Evolutionary conservation across 805 yeast species (phyloP).

Genomic region (Candida manassasensis): DNA sequence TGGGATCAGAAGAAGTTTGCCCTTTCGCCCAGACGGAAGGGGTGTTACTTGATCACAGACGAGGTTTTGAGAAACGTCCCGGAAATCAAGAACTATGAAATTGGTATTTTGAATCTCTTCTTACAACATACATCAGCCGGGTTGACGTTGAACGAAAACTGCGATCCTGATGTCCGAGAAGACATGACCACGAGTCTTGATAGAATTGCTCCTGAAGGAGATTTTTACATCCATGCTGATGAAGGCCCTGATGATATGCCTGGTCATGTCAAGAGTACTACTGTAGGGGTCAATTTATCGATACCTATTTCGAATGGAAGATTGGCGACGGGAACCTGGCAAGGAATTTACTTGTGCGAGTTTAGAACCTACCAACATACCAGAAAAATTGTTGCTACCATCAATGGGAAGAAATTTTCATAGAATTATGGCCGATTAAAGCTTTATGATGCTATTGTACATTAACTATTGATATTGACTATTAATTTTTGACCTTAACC

Average conservation of each 20-base stretch:
- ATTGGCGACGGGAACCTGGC: conserved; percentile 79
- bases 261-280: conserved; percentile 61
- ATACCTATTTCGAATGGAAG: conserved; percentile 69
- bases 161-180: conserved; percentile 69
- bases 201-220: conserved; percentile 62
- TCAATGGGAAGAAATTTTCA: conserved; percentile 50
- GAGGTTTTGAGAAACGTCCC: conserved; percentile 57
- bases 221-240: conserved; percentile 56
- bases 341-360: conserved; percentile 74
- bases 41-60: conserved; percentile 67
- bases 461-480: no score
- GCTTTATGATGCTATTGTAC: no score
- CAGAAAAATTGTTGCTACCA: conserved; percentile 66
- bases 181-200: conserved; percentile 66
- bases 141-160: conserved; percentile 71
- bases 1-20: conserved; percentile 62
- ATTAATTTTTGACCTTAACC: no score
- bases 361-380: conserved; percentile 62
- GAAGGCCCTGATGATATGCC: conserved; percentile 88
- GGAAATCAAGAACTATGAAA: conserved; percentile 51
- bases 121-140: conserved; percentile 80
- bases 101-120: conserved; percentile 64
- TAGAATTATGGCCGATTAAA: no score
- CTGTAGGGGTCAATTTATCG: conserved; percentile 59
- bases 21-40: conserved; percentile 55